Conservation (phyloP, 2,329 filamentous ascomycete species). For the Akanthomyces muscarius region DNA sequence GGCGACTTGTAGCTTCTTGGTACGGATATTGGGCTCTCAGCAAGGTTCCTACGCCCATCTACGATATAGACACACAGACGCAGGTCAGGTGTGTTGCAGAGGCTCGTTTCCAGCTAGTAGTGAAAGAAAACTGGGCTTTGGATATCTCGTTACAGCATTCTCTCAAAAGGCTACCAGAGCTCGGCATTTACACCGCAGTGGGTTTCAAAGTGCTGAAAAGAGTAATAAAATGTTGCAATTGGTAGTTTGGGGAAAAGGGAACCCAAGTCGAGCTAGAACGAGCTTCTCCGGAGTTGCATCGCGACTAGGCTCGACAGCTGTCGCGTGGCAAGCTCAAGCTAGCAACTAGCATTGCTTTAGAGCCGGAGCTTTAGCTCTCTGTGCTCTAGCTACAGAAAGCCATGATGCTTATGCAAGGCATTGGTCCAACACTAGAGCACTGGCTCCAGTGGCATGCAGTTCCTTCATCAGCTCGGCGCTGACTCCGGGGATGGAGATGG, state of each 20-base stretch:
- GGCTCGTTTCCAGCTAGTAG: too few species aligned
- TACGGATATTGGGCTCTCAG: neutral
- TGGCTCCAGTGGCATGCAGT: neutral
- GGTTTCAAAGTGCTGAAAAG: constrained; percentile 6
- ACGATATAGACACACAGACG: neutral
- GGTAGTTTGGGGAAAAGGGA: neutral
- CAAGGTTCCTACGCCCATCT: neutral
- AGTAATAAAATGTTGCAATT: neutral
- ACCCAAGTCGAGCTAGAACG: neutral
- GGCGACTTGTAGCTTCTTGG: neutral
- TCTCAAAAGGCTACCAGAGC: neutral
- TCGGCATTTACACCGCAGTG: constrained; percentile 1
- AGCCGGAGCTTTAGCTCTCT: neutral
- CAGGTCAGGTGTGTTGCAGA: neutral
- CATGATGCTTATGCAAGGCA: constrained; percentile 4
- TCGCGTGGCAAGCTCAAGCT: constrained; percentile 10
- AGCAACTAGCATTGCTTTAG: neutral
- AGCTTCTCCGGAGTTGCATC: neutral
- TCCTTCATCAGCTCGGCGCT: neutral
- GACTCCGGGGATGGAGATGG: neutral
- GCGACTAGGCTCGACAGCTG: neutral
- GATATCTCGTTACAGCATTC: neutral
- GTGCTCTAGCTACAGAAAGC: neutral
- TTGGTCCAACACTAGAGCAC: neutral
- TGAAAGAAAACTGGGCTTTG: neutral